phyloP scores from a whole-genome alignment of 2,329 filamentous ascomycete species.

The Arachnopeziza araneosa region DNA sequence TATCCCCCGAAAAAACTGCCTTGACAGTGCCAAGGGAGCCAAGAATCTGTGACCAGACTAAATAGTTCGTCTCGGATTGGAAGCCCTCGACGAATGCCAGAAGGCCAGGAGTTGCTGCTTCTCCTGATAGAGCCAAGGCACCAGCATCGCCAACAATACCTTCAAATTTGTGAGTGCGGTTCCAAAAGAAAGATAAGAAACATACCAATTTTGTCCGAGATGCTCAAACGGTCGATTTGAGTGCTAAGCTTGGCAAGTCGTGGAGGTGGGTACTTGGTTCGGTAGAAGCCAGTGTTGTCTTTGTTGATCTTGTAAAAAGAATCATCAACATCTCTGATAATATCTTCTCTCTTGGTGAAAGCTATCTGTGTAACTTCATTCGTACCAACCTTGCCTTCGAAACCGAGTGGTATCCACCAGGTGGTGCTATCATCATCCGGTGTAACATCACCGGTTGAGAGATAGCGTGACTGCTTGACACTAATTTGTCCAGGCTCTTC shows the following conservation, averaged over 20 bases:
- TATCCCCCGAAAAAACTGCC: conserved; percentile 77
- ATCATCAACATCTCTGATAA: conserved; percentile 66
- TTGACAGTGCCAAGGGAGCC: conserved; percentile 71
- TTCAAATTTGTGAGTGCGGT: conserved; percentile 5
- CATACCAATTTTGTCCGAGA: conserved; percentile 81
- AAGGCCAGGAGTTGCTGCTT: conserved; percentile 74
- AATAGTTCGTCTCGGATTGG: conserved; percentile 71
- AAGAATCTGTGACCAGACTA: conserved; percentile 85
- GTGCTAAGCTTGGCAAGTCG: conserved; percentile 75
- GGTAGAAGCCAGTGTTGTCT: conserved; percentile 72
- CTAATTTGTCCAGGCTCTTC: conserved; percentile 80
- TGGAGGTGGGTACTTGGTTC: conserved; percentile 86
- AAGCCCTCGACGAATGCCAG: conserved; percentile 84
- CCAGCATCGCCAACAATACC: conserved; percentile 78
- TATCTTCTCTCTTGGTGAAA: conserved; percentile 71
- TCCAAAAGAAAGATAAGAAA: background rate
- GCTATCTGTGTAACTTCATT: conserved; percentile 59
- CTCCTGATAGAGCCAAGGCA: conserved; percentile 81
- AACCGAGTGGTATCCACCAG: conserved; percentile 91
- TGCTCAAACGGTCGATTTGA: conserved; percentile 68
- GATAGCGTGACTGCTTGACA: conserved; percentile 81
- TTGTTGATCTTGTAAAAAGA: conserved; percentile 93
- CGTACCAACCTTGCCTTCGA: conserved; percentile 68
- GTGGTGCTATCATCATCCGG: conserved; percentile 84
- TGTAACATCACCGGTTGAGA: conserved; percentile 86